phyloP scores from a whole-genome alignment of 2,329 filamentous ascomycete species.

The Amphichorda felina region DNA sequence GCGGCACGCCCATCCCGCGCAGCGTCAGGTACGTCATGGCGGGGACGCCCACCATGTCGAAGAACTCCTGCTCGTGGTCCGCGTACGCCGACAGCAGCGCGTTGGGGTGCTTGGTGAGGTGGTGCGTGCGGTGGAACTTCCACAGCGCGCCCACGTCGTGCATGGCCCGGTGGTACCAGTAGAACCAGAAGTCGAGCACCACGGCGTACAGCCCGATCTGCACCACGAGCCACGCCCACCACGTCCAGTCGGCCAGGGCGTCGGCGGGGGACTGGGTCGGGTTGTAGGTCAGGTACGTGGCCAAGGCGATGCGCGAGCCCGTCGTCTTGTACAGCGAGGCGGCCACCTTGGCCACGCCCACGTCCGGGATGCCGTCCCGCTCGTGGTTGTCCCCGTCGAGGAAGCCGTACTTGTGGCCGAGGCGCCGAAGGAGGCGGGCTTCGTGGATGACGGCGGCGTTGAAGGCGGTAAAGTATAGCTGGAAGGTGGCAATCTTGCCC shows the following conservation, averaged over 20 bases:
- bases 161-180: slow-evolving; percentile 29
- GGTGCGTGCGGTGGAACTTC: slow-evolving; percentile 28
- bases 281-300: slow-evolving; percentile 13
- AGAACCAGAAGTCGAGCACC: slow-evolving; percentile 32
- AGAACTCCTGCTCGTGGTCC: slow-evolving; percentile 27
- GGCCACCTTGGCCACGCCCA: slow-evolving; percentile 11
- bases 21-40: slow-evolving; percentile 23
- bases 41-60: slow-evolving; percentile 28
- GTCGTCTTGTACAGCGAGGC: slow-evolving; percentile 10
- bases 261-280: slow-evolving; percentile 3
- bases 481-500: slow-evolving; percentile 2
- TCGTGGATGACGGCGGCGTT: slow-evolving; percentile 16
- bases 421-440: slow-evolving; percentile 13
- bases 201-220: slow-evolving; percentile 27
- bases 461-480: slow-evolving; percentile 16
- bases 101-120: slow-evolving; percentile 29
- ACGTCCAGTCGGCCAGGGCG: slow-evolving; percentile 7
- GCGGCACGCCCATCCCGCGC: slow-evolving; percentile 20
- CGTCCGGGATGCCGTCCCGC: slow-evolving; percentile 21
- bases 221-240: slow-evolving; percentile 21
- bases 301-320: slow-evolving; percentile 10
- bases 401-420: slow-evolving; percentile 17
- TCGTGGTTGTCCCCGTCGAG: slow-evolving; percentile 16
- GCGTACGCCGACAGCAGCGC: slow-evolving; percentile 27
- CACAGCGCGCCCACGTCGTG: slow-evolving; percentile 24